phyloP scores from a whole-genome alignment of 1,139 yeast genomes.

The Suhomyces maxii region DNA sequence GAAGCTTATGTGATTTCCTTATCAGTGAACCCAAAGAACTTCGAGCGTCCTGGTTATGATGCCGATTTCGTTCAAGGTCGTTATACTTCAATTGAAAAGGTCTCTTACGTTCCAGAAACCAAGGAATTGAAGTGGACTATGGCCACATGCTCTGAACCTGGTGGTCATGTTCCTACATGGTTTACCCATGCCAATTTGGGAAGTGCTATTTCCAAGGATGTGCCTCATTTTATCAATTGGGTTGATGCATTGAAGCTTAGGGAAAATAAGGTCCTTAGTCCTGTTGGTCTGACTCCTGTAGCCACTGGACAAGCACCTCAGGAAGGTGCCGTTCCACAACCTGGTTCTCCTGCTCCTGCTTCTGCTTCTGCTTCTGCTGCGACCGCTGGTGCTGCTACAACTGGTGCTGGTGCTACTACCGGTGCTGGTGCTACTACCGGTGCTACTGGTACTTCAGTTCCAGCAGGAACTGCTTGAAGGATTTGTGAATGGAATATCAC shows the following conservation, averaged over 20 bases:
- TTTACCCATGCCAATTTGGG: slow-evolving; percentile 56
- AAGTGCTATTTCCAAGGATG: slow-evolving; percentile 63
- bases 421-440: neutral
- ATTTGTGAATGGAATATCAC: neutral
- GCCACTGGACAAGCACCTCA: slow-evolving; percentile 2
- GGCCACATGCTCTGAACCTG: slow-evolving; percentile 65
- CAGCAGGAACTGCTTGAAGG: neutral
- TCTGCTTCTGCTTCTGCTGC: neutral
- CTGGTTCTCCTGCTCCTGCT: neutral
- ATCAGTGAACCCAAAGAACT: slow-evolving; percentile 37
- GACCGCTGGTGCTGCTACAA: neutral
- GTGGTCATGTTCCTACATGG: slow-evolving; percentile 67
- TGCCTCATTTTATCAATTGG: slow-evolving; percentile 62
- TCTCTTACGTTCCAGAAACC: slow-evolving; percentile 38
- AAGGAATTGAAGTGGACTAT: slow-evolving; percentile 57
- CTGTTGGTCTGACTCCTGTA: slow-evolving; percentile 1
- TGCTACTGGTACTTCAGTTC: neutral
- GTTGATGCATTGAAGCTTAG: slow-evolving; percentile 15
- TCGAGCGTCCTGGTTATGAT: slow-evolving; percentile 15
- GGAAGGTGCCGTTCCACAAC: neutral
- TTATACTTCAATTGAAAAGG: slow-evolving; percentile 62
- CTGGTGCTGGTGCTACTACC: neutral
- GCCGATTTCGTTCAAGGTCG: slow-evolving; percentile 36
- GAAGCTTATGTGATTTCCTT: slow-evolving; percentile 54
- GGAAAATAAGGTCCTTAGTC: slow-evolving; percentile 1